A percentile compares a stretch with the other conserved stretches of the same genome.
Conservation (phyloP, 768 basidiomycete species). For the Leccinum incarnatum region DNA sequence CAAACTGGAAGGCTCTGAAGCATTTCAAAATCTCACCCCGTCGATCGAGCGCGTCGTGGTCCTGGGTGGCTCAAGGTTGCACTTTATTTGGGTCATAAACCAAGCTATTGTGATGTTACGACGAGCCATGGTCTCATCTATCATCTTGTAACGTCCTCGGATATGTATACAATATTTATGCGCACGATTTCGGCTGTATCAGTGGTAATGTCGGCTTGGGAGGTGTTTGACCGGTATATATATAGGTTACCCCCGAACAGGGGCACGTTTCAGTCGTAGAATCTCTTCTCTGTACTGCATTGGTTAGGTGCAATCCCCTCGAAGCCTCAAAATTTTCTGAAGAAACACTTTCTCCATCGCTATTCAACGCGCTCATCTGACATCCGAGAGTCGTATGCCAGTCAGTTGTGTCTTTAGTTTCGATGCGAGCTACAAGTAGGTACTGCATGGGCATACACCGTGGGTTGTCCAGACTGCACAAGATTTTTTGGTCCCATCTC, state of each 20-base stretch:
- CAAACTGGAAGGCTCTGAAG: conserved; percentile 14
- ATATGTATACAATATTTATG: neutral
- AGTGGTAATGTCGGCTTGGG: neutral
- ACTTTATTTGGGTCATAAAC: conserved; percentile 2
- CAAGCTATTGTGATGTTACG: neutral
- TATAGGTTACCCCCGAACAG: neutral
- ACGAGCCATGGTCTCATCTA: neutral
- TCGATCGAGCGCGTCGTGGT: conserved; percentile 10
- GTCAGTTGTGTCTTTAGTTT: too few species aligned
- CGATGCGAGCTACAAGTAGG: too few species aligned
- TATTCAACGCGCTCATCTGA: too few species aligned
- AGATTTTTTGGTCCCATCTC: too few species aligned
- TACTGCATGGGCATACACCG: too few species aligned
- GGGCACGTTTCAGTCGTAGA: too few species aligned
- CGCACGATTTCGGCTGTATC: neutral
- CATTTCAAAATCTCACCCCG: conserved; percentile 15
- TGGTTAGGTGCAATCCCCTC: too few species aligned
- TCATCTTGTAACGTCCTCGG: neutral
- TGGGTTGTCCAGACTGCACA: too few species aligned
- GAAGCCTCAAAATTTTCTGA: too few species aligned
- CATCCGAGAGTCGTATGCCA: too few species aligned
- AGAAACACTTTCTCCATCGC: too few species aligned
- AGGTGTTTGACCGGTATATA: neutral
- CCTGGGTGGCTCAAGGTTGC: conserved; percentile 12
- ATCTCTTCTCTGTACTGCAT: too few species aligned